These are phyloP conservation scores for Xylaria sp. DNA, from an alignment of 2,329 filamentous ascomycete species.

Conservation along the genomic window DNA sequence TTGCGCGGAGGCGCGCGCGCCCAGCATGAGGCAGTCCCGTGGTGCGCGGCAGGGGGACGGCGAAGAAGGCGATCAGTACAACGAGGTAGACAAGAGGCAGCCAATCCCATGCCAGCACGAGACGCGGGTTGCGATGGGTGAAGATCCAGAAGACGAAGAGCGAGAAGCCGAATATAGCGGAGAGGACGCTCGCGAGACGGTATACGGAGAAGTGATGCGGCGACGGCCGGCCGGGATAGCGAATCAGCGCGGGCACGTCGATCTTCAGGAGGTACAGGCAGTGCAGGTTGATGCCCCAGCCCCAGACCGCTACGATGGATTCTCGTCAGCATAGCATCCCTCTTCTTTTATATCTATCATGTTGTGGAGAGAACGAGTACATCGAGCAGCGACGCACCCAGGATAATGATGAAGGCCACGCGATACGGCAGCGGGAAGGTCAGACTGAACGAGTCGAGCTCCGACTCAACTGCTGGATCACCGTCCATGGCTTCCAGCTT, in stretches of 20 bases:
- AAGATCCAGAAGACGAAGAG: slow-evolving; percentile 85
- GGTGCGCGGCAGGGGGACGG: slow-evolving; percentile 71
- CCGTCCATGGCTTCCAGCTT: slow-evolving; percentile 68
- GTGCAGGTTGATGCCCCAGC: slow-evolving; percentile 92
- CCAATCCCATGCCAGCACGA: slow-evolving; percentile 83
- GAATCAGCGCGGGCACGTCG: slow-evolving; percentile 86
- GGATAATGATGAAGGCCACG: slow-evolving; percentile 83
- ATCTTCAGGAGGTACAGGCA: slow-evolving; percentile 83
- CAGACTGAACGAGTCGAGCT: slow-evolving; percentile 87
- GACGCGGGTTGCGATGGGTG: slow-evolving; percentile 74
- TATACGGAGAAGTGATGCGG: slow-evolving; percentile 84
- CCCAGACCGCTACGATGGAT: slow-evolving; percentile 79
- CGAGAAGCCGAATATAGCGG: slow-evolving; percentile 75
- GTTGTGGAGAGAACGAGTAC: background rate
- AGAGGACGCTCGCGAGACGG: slow-evolving; percentile 82
- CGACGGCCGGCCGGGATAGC: slow-evolving; percentile 81
- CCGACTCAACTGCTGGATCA: slow-evolving; percentile 75
- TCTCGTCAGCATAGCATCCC: slow-evolving; percentile 35
- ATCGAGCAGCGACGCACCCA: slow-evolving; percentile 67
- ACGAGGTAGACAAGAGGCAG: slow-evolving; percentile 87
- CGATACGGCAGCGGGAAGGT: slow-evolving; percentile 90
- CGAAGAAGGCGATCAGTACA: slow-evolving; percentile 75
- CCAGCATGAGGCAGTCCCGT: slow-evolving; percentile 75
- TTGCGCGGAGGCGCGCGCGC: slow-evolving; percentile 78
- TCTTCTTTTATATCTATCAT: background rate